phyloP scores from a whole-genome alignment of 305 asterid genomes.

The Ilex paraguariensis region DNA sequence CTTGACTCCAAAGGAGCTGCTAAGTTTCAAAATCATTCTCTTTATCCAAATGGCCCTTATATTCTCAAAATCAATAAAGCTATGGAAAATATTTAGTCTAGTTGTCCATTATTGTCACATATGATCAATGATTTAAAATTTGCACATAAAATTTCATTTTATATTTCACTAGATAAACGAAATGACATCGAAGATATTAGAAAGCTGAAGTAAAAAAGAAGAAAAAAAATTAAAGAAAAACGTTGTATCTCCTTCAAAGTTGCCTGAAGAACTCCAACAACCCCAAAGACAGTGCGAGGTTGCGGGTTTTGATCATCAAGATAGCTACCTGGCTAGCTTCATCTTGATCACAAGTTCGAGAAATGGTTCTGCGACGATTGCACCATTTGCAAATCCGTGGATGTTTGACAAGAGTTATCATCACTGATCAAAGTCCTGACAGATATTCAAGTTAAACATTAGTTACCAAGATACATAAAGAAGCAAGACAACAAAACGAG shows the following conservation, averaged over 20 bases:
- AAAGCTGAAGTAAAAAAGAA: conserved; percentile 19
- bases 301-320: neutral
- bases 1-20: too few species aligned
- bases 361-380: conserved; percentile 72
- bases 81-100: too few species aligned
- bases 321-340: neutral
- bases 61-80: too few species aligned
- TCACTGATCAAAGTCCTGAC: conserved; percentile 56
- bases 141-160: conserved; percentile 30
- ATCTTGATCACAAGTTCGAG: conserved; percentile 52
- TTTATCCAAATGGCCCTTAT: too few species aligned
- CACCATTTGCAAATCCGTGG: conserved; percentile 71
- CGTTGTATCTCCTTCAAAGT: conserved; percentile 25
- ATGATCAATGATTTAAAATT: too few species aligned
- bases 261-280: conserved; percentile 24
- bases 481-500: neutral
- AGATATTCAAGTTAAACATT: neutral
- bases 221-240: conserved; percentile 15
- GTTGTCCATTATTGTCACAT: too few species aligned
- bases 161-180: conserved; percentile 38
- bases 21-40: too few species aligned
- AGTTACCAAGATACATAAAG: neutral
- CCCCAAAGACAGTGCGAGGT: neutral
- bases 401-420: conserved; percentile 76
- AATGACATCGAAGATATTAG: conserved; percentile 12